Base-by-base conservation (phyloP, 2,329 filamentous ascomycete genomes). In the Tolypocladium album region DNA sequence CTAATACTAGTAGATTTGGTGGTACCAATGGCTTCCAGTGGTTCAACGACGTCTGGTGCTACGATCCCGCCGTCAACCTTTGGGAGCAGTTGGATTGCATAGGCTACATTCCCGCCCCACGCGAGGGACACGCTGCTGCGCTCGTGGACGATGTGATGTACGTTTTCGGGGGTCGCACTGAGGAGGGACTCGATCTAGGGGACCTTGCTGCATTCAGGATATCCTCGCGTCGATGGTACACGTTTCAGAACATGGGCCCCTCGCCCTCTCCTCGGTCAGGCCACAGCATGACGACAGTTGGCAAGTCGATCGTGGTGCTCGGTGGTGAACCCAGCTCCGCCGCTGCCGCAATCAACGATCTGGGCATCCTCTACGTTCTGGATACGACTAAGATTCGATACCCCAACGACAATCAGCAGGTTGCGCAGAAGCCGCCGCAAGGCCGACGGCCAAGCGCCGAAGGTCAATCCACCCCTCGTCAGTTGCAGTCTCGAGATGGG, bases 21-120 rank as follows among this genome's bases (percentile, higher is more conserved):
- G 94, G 94, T 63, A 99, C 94, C 2, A 96, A 99, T 71, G 94
- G 94, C 47, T 85, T 92, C 60, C 87, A 90, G 68, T 99, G 94
- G 95, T 99, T 97, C 78, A 99, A 97, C 72, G 94, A 99, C 71
- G 94, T 99, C 56, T 99, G 94, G 94, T 90, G 88, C 58, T 99
- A 94, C 72, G 93, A 97, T 68, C 89, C 92, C 9, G 81, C 86
- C 59, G 78, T 83, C 55, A 97, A 97, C 72, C 78, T 82, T 60
- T 99, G 94, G 94, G 78, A 85, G 12, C 88, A 95, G 71, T 81
- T 96, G 60, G 93, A 97, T 69, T 99, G 94, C 72, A 97, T 97
- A 68, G 94, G 94, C 42, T 99, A 97, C 73, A 97, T 99, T 61
- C 94, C 95, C 1, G 88, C 92, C 1, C 88, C 93, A 22, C 86